phyloP scores from a whole-genome alignment of 2,329 filamentous ascomycete species.

The Microdochium trichocladiopsis region DNA sequence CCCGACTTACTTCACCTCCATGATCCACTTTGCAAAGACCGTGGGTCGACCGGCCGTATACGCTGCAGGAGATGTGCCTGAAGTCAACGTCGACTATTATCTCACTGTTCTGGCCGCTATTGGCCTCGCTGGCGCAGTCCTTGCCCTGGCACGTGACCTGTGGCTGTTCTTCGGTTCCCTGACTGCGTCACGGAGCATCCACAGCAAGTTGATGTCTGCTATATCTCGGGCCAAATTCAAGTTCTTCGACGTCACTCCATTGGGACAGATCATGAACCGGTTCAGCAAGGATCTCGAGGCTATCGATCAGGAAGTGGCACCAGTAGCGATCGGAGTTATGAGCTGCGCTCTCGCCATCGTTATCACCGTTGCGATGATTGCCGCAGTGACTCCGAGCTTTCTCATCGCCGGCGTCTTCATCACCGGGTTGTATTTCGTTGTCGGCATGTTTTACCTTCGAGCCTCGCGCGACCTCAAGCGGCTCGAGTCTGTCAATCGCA shows the following conservation, averaged over 20 bases:
- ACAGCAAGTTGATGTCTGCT: slow-evolving; percentile 67
- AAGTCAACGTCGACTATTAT: slow-evolving; percentile 80
- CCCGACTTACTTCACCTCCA: slow-evolving; percentile 30
- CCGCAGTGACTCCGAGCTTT: slow-evolving; percentile 83
- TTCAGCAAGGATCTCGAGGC: slow-evolving; percentile 97
- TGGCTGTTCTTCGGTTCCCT: slow-evolving; percentile 92
- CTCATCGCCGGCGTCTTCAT: slow-evolving; percentile 83
- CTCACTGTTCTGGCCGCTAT: slow-evolving; percentile 76
- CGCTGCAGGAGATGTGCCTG: slow-evolving; percentile 23
- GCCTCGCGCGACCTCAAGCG: slow-evolving; percentile 95
- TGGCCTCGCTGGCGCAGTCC: slow-evolving; percentile 67
- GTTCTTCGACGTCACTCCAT: slow-evolving; percentile 94
- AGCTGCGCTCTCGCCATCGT: slow-evolving; percentile 60
- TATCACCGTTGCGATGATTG: slow-evolving; percentile 84
- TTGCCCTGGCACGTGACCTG: slow-evolving; percentile 75
- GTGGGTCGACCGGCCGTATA: slow-evolving; percentile 30
- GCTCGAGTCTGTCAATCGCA: slow-evolving; percentile 87
- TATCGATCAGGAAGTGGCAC: slow-evolving; percentile 91
- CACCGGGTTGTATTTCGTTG: slow-evolving; percentile 69
- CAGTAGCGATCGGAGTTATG: slow-evolving; percentile 73
- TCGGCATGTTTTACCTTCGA: slow-evolving; percentile 82
- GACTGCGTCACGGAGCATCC: slow-evolving; percentile 78
- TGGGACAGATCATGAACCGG: slow-evolving; percentile 95
- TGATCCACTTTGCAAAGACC: slow-evolving; percentile 26
- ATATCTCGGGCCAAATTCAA: slow-evolving; percentile 89